Base-by-base conservation (phyloP, 441 rosid genomes). In the Theobroma grandiflorum region DNA sequence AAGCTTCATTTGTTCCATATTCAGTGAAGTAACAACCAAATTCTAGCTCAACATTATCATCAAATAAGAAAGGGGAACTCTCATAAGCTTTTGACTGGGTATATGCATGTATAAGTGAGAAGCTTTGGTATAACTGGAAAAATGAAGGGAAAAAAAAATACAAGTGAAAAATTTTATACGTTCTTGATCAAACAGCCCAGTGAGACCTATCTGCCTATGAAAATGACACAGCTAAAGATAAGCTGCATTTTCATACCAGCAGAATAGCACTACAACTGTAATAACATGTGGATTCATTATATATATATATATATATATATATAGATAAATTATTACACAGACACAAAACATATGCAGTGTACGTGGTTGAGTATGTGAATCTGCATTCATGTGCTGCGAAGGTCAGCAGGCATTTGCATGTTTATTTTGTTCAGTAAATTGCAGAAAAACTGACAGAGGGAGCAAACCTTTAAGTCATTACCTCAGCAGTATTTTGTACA, bases 401-500 rank as follows among this genome's bases (percentile, higher is more conserved):
- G 76, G 66, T 65, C 40, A 3, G 64, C 37, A 38, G 20, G 58
- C 64, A 57, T 55, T 16, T 38, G 11, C 55, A 42, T 26, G 31
- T 74, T 22, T 58, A 59, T 37, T 15, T 52, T 15, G 38, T 58
- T 57, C 37, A 74, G 10, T 42, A 31, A 61, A 59, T 74, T 43
- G 57, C 22, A 61, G 42, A 40, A 61, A 35, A 63, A 3, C 15
- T 10, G 7, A 63, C 22, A 6, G 45, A 35, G 4, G 2, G 5
- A 66, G 73, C 8, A 76, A 78, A 59, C 16, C 49, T 31, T 61
- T 74, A 38, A 35, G 26, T 75, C 59, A 64, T 72, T 85, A 97
- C 99, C 99, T 95, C 94, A 75, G 72, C 73, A 75, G 50, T 81
- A 78, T 85, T 88, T 74, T 84, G 88, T 78, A 74, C 45, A 22